Evolutionary conservation across 257 asterid genomes (phyloP).

Genomic region (Mitragyna speciosa): DNA sequence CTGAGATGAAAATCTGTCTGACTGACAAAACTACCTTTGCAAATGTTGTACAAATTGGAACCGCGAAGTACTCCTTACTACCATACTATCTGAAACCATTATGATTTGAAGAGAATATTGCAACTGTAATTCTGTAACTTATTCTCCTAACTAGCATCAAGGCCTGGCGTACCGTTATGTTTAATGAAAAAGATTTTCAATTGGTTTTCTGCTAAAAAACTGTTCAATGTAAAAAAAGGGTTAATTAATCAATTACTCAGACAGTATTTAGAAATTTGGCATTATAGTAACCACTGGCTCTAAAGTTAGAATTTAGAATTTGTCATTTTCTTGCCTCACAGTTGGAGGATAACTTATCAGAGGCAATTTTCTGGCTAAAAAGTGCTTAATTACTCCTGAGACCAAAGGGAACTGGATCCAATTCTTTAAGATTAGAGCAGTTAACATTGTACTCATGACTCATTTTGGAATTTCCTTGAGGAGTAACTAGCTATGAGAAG

Average conservation of each 20-base stretch:
- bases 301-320: neutral
- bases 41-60: neutral
- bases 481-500: neutral
- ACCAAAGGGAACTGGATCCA: neutral
- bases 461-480: too few species aligned
- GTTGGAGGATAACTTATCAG: neutral
- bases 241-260: neutral
- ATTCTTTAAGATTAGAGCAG: neutral
- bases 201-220: too few species aligned
- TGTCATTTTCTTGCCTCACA: neutral
- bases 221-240: neutral
- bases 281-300: neutral
- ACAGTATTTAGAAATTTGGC: neutral
- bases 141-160: too few species aligned
- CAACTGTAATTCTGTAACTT: too few species aligned
- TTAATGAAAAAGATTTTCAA: neutral
- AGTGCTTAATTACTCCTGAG: neutral
- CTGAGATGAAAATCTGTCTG: neutral
- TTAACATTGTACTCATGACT: neutral
- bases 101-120: neutral
- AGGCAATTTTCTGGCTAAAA: neutral
- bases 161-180: neutral
- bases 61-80: neutral
- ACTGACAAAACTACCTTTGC: neutral
- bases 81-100: neutral